Evolutionary conservation across 805 yeast genomes (phyloP).

Genomic region (Wickerhamiella sergipiensis): DNA sequence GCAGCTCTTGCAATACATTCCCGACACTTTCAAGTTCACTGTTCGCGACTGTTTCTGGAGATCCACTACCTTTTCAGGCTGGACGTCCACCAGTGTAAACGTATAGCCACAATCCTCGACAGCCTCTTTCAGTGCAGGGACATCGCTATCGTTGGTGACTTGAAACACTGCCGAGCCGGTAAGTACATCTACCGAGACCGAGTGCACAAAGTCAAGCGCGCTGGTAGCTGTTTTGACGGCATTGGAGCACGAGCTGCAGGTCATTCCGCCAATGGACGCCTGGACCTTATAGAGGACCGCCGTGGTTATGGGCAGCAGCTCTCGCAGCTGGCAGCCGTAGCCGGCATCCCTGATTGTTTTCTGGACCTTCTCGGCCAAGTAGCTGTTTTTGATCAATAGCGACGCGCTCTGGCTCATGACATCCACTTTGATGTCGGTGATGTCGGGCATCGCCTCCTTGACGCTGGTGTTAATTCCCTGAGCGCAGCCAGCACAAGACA

Average conservation of each 20-base stretch:
- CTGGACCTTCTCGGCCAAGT: constrained; percentile 36
- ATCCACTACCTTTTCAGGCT: constrained; percentile 35
- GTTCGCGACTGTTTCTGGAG: constrained; percentile 39
- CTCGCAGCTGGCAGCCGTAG: constrained; percentile 38
- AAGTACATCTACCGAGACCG: constrained; percentile 41
- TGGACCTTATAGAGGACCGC: constrained; percentile 33
- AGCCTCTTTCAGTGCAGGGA: constrained; percentile 33
- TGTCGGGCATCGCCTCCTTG: constrained; percentile 20
- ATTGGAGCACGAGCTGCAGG: constrained; percentile 58
- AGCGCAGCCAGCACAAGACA: constrained; percentile 57
- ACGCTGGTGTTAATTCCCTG: constrained; percentile 34
- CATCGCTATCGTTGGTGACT: constrained; percentile 26
- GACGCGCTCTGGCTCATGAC: constrained; percentile 39
- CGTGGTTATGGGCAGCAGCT: constrained; percentile 44
- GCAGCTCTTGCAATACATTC: constrained; percentile 62
- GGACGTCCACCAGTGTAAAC: constrained; percentile 33
- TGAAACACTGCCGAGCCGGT: constrained; percentile 52
- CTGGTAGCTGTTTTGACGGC: constrained; percentile 35
- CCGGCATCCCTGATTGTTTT: constrained; percentile 34
- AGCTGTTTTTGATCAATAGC: constrained; percentile 40
- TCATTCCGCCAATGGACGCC: constrained; percentile 59
- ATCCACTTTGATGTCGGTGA: constrained; percentile 35
- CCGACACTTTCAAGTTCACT: constrained; percentile 41
- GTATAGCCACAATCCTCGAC: constrained; percentile 60
- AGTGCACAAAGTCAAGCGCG: constrained; percentile 37